Evolutionary conservation across 2,329 filamentous ascomycete species (phyloP).

Genomic region (Trichoderma koningii): DNA sequence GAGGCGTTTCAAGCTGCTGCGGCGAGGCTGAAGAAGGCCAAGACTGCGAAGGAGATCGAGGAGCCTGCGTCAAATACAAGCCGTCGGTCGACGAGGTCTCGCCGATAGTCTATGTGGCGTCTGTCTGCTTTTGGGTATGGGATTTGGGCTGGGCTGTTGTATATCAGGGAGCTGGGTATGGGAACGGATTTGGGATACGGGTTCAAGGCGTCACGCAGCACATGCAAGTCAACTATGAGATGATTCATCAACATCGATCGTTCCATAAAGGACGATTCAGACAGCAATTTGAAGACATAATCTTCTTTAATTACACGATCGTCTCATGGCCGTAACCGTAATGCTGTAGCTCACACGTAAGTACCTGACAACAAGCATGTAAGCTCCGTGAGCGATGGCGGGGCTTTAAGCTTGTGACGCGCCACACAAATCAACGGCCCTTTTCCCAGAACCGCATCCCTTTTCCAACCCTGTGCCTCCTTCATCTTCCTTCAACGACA

Average conservation of each 20-base stretch:
- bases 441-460: neutral
- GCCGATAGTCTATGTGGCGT: constrained; percentile 1
- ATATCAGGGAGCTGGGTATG: neutral
- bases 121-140: neutral
- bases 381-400: constrained; percentile 12
- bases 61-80: constrained; percentile 9
- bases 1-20: constrained; percentile 62
- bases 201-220: constrained; percentile 8
- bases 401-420: constrained; percentile 9
- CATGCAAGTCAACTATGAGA: neutral
- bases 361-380: neutral
- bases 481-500: neutral
- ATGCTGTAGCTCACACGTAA: neutral
- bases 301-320: too few relatives aligned
- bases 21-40: constrained; percentile 45
- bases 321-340: too few relatives aligned
- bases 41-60: constrained; percentile 20
- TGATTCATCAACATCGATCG: neutral
- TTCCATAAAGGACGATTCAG: neutral
- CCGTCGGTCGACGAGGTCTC: constrained; percentile 22
- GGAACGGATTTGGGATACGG: neutral
- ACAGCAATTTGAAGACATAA: too few relatives aligned
- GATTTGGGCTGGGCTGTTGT: neutral
- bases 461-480: neutral
- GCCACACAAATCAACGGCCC: neutral